Base-by-base conservation (phyloP, 2,329 filamentous ascomycete genomes). In the Aspergillus pseudoglaucus region DNA sequence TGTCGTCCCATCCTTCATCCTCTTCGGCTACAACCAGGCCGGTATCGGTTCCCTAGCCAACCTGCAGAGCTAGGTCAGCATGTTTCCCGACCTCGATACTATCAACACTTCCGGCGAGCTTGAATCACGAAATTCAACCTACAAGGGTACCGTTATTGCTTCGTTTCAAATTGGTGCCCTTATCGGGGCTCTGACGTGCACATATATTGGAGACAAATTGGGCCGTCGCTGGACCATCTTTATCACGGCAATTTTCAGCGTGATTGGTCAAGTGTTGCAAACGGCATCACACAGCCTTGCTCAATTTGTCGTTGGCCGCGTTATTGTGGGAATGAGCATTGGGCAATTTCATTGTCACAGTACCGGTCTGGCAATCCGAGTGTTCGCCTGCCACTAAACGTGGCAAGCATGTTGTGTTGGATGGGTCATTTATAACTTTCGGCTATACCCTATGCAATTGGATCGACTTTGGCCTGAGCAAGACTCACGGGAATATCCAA, bases 61-160 rank as follows among this genome's bases (percentile, higher is more conserved):
- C 8, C 51, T 62, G 14, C 47, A 56, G 18, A 57, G 53, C 30
- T 62, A 54, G 53, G 70, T 81, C 2, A 57, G 64, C 2, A 66
- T 69, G 12, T 83, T 83, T 53, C 80, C 79, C 0, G 60, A 71
- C 32, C 79, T 81, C 52, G 75, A 81, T 58, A 73, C 77, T 3
- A 62, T 69, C 10, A 61, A 67, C 20, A 59, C 61, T 0, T 50
- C 38, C 0, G 61, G 59, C 3, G 50, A 37, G 0, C 22, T 48
- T 2, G 53, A 57, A 23, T 33, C 52, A 1, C 43, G 53, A 12
- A 54, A 62, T 20, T 59, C 58, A 5, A 59, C 55, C 20, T 45
- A 53, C 27, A 62, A 65, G 35, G 51, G 52, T 7, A 60, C 68
- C 15, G 55, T 66, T 2, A 50, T 57, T 17, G 55, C 56, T 8